Percentiles rank a stretch among this genome's conserved stretches.
Evolutionary conservation across 352 stramenopile genomes (phyloP).

Genomic region (Thalassiosira pacifica): DNA sequence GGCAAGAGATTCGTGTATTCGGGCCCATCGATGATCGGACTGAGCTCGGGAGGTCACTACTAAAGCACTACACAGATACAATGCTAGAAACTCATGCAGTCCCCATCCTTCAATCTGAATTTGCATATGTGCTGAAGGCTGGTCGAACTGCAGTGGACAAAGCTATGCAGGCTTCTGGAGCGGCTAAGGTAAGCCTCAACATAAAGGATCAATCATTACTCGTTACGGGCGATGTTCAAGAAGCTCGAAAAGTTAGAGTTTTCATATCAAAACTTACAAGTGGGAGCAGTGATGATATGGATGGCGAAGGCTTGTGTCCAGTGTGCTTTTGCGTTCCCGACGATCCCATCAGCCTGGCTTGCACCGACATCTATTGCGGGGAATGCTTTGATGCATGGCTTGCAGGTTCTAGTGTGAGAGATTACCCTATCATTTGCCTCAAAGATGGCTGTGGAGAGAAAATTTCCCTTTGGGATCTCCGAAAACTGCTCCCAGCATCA

Average conservation of each 20-base stretch:
- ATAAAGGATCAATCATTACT: constrained; percentile 13
- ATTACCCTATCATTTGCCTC: not conserved
- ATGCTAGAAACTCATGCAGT: not conserved
- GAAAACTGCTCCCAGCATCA: not conserved
- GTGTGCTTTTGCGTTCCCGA: constrained; percentile 3
- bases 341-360: not conserved
- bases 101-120: not conserved
- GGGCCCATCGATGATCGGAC: not conserved
- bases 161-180: not conserved
- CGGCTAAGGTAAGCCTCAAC: not conserved
- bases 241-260: not conserved
- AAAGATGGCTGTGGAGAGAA: not conserved
- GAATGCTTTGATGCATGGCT: constrained; percentile 9
- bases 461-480: not conserved
- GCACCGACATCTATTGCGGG: not conserved
- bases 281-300: not conserved
- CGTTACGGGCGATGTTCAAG: not conserved
- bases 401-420: constrained; percentile 4
- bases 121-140: constrained; percentile 2
- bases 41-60: not conserved
- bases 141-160: not conserved
- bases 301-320: not conserved
- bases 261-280: constrained; percentile 6
- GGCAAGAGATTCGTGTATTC: not conserved
- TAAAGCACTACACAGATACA: not conserved